Evolutionary conservation across 2,329 filamentous ascomycete species (phyloP).

Genomic region (Trichoderma semiorbis): DNA sequence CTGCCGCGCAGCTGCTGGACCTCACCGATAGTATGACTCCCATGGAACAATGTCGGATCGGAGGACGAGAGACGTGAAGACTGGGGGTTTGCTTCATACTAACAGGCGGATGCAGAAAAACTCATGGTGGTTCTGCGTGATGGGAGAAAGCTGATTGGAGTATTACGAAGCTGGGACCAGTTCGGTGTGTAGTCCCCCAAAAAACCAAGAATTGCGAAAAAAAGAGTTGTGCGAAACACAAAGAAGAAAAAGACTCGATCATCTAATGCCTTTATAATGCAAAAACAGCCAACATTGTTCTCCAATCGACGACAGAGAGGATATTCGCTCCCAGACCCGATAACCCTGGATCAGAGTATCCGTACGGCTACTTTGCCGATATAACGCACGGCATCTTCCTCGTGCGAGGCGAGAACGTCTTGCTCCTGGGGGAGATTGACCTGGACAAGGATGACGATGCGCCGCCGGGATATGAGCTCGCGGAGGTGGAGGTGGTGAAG

Average conservation of each 20-base stretch:
- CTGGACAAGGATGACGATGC: conserved; percentile 92
- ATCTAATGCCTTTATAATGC: neutral
- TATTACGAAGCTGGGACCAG: conserved; percentile 94
- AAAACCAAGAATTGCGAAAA: neutral
- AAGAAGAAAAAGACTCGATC: neutral
- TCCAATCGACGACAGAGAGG: conserved; percentile 88
- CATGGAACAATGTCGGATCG: neutral
- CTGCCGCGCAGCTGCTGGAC: conserved; percentile 90
- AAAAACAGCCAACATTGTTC: conserved; percentile 78
- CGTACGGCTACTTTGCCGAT: conserved; percentile 68
- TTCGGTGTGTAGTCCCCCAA: conserved; percentile 65
- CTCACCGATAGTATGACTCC: conserved; percentile 84
- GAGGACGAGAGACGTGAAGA: neutral
- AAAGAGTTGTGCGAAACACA: neutral
- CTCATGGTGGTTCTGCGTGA: conserved; percentile 88
- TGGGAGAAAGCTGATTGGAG: conserved; percentile 88
- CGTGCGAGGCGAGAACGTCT: conserved; percentile 94
- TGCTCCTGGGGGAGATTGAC: conserved; percentile 92
- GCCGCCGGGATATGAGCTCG: conserved; percentile 66
- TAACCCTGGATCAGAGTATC: conserved; percentile 35
- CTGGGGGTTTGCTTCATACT: conserved; percentile 17
- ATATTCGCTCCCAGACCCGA: conserved; percentile 63
- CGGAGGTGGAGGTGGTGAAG: conserved; percentile 66
- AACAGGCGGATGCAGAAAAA: conserved; percentile 65
- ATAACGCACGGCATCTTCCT: conserved; percentile 83